Evolutionary conservation across 768 basidiomycete genomes (phyloP), one percentile per base, ranked within the genome.

Genomic region (Suillus discolor): DNA sequence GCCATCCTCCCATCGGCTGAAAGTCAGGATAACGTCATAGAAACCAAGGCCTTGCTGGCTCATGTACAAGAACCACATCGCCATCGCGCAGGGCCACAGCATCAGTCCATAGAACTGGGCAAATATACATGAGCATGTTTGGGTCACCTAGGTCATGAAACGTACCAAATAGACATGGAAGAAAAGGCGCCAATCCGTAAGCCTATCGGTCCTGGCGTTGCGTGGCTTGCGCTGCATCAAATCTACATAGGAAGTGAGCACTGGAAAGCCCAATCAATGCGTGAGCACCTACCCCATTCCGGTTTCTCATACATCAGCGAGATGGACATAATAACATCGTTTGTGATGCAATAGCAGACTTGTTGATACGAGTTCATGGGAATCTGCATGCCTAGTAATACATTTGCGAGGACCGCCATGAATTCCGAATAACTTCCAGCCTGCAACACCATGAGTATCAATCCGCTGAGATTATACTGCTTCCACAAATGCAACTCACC

Each of bases 361-460:
- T 85, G 84, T 13, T 84, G 74, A 65, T 79, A 80, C 2, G 82
- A 81, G 66, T 79, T 81, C n/a, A 87, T 78, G 12, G 82, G 74
- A 53, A 84, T 79, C 41, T 84, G 85, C 65, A 86, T 80, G 61
- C 85, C 85, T 20, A 85, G 73, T 67, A 85, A 79, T 25, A 84
- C 82, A 66, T 84, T 84, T 53, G 81, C 69, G 28, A 86, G 76
- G 63, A 87, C 82, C 2, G 84, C 75, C 74, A 84, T 79, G 67
- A 84, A 79, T 70, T 86, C 84, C 28, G 82, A 80, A 77, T 84
- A 86, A 20, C 80, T 80, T 20, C 83, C 81, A 13, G 81, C 79
- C 71, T 79, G 68, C 12, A 23, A 34, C 41, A 42, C 18, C 42
- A 16, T 51, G 9, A 63, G 61, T 25, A 63, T 69, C 28, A 67